A percentile compares a stretch with the other conserved stretches of the same genome.
phyloP scores from a whole-genome alignment of 345 rosid species.

The Raphanus sativus region DNA sequence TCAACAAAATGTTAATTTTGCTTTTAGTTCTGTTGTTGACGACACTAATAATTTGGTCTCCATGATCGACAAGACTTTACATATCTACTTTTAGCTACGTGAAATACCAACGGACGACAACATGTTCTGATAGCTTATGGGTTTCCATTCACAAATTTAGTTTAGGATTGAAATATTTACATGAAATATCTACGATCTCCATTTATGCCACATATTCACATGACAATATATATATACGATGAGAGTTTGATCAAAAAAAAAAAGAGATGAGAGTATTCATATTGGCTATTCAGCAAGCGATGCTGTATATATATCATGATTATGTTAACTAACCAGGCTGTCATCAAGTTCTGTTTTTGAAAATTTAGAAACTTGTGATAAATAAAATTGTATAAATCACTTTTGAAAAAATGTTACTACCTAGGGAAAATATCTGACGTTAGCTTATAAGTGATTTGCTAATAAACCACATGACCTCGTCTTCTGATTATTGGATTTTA shows the following conservation, averaged over 20 bases:
- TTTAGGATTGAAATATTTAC: background rate
- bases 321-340: background rate
- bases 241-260: too few species aligned
- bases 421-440: background rate
- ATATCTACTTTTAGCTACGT: background rate
- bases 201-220: background rate
- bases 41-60: background rate
- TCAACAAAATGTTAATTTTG: background rate
- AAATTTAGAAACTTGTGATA: background rate
- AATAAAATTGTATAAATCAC: background rate
- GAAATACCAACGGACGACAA: background rate
- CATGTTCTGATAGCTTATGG: conserved; percentile 2
- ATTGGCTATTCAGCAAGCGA: background rate
- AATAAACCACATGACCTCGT: background rate
- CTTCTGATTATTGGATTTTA: background rate
- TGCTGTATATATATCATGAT: background rate
- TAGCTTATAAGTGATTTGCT: background rate
- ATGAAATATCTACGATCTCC: background rate
- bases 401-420: background rate
- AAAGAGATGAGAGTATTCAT: background rate
- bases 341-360: background rate
- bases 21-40: background rate
- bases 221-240: background rate
- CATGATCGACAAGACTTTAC: background rate
- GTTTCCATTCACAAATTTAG: background rate